These are phyloP conservation scores for Penicillium antarcticum DNA, from an alignment of 495 filamentous ascomycete genomes.

Conservation along the genomic window DNA sequence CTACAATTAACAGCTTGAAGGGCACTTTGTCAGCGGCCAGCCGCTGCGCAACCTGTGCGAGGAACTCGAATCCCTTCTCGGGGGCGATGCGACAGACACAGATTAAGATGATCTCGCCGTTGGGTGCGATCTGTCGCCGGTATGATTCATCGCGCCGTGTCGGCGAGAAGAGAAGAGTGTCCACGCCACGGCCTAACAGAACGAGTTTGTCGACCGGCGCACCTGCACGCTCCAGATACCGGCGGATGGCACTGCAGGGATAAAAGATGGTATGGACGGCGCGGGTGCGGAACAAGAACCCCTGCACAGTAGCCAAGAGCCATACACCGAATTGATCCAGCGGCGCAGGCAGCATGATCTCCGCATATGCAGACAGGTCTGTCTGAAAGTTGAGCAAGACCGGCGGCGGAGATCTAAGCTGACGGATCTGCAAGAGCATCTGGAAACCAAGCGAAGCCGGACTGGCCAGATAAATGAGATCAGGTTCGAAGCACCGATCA, in stretches of 20 bases:
- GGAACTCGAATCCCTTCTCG: conserved; percentile 64
- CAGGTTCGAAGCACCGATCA: conserved; percentile 50
- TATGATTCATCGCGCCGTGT: conserved; percentile 41
- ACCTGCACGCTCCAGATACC: conserved; percentile 50
- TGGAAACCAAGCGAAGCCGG: conserved; percentile 64
- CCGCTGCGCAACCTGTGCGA: conserved; percentile 45
- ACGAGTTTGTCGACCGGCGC: conserved; percentile 49
- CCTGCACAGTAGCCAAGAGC: conserved; percentile 53
- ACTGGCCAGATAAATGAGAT: conserved; percentile 61
- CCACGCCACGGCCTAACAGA: conserved; percentile 57
- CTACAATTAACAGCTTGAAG: conserved; percentile 60
- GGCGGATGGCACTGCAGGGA: conserved; percentile 51
- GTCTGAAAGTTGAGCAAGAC: conserved; percentile 64
- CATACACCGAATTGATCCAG: conserved; percentile 53
- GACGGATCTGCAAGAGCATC: conserved; percentile 56
- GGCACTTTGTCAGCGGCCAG: conserved; percentile 49
- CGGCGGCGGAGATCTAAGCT: conserved; percentile 48
- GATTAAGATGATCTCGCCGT: conserved; percentile 56
- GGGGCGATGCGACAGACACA: conserved; percentile 58
- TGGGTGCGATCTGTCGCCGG: conserved; percentile 48
- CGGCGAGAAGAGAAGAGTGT: conserved; percentile 54
- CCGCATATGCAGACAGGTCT: conserved; percentile 59
- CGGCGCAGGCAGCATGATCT: conserved; percentile 56
- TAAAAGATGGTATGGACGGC: conserved; percentile 61
- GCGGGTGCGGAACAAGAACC: conserved; percentile 54